Base-by-base conservation (phyloP, 768 basidiomycete genomes). In the Lactarius hengduanensis region DNA sequence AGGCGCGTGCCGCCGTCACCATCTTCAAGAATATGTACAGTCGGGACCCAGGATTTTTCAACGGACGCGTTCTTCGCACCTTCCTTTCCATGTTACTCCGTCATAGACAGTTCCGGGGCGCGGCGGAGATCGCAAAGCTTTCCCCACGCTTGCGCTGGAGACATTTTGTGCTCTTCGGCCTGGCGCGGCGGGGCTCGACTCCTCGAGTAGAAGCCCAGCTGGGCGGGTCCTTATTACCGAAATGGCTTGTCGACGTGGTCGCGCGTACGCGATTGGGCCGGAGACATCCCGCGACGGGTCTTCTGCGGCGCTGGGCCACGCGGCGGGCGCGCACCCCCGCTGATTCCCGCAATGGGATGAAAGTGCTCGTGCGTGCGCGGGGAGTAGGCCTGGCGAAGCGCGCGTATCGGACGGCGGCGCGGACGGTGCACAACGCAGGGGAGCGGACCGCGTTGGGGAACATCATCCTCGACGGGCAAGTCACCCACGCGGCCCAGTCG, bases 391-490 rank as follows among this genome's bases (percentile, higher is more conserved):
- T 62, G n/a, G 69, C 65, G 6, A 50, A 2, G 22, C 58, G 64
- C 18, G 28, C 65, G 0, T 65, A 64, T 50, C 43, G 61, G 3
- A 58, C 8, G 6, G 15, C 66, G 80, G 15, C 66, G 80, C 22
- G 77, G 80, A 63, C 20, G 63, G 4, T 71, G 69, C 64, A 73
- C 73, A 68, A 70, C 32, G 41, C 8, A 15, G 54, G 55, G 30
- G 57, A 50, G 16, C 73, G 76, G 50, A 85, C 86, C 0, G 69
- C 74, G 26, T 72, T 88, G 13, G 86, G 86, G 3, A 91, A 90
- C 70, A 78, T 80, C 36, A 79, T 89, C 36, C 73, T 90, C 3
- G 79, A 86, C 62, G 83, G 80, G 1, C 71, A 78, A 8, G 68
- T 82, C 38, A 67, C 72, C 20, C 70, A 64, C 22, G 73, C 66